phyloP scores from a whole-genome alignment of 164 flowering plant genomes.

The Taxillus chinensis region DNA sequence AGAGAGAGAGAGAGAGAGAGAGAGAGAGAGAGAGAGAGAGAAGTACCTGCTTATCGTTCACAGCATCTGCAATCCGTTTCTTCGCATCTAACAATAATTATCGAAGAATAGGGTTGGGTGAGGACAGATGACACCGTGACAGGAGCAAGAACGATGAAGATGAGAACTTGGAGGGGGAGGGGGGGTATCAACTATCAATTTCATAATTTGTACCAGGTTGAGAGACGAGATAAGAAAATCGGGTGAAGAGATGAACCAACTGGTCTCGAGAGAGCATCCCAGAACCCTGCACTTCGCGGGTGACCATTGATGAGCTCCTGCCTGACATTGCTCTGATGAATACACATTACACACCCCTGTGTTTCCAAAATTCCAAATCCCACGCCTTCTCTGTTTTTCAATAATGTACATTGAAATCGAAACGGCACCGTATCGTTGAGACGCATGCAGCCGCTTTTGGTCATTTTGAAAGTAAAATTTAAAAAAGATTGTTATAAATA shows the following conservation, averaged over 20 bases:
- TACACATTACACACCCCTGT: no score
- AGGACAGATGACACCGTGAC: neutral
- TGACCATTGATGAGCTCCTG: neutral
- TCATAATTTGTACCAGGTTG: constrained; percentile 37
- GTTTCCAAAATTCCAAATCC: no score
- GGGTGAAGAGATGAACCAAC: constrained; percentile 53
- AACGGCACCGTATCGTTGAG: no score
- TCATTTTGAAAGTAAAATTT: no score
- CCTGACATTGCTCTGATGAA: neutral
- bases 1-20: neutral
- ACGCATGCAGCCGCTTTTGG: no score
- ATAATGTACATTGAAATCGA: no score
- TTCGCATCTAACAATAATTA: constrained; percentile 46
- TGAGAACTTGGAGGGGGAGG: neutral
- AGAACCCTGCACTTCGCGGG: constrained; percentile 19
- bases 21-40: neutral
- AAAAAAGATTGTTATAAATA: no score
- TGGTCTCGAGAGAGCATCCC: constrained; percentile 63
- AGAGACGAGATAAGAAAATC: constrained; percentile 53
- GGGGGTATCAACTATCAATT: neutral
- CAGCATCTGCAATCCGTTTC: constrained; percentile 72
- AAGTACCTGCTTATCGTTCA: constrained; percentile 56
- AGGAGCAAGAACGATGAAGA: neutral
- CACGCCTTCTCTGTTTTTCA: no score
- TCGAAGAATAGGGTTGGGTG: neutral